Evolutionary conservation across 805 yeast species (phyloP).

Genomic region (Myxozyma udenii): DNA sequence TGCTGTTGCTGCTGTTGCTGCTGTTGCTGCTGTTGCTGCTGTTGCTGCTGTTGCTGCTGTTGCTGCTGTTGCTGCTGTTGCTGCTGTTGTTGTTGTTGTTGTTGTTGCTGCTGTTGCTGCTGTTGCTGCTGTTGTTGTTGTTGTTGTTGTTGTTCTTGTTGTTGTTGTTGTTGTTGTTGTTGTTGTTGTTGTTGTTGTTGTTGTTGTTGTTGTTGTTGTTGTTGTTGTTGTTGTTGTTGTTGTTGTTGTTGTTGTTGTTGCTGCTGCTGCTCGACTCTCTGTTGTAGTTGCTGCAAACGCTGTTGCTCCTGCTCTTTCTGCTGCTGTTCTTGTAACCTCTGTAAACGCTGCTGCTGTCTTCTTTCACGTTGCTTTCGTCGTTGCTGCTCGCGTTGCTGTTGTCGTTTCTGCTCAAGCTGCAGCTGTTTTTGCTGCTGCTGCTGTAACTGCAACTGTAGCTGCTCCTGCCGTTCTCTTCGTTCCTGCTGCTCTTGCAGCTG

Average conservation of each 20-base stretch:
- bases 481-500: constrained; percentile 14
- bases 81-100: too few relatives aligned
- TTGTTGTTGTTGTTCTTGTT: too few relatives aligned
- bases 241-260: not conserved
- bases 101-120: too few relatives aligned
- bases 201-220: not conserved
- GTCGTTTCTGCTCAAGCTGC: not conserved
- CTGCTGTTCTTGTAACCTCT: not conserved
- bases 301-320: not conserved
- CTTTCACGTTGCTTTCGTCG: not conserved
- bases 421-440: constrained; percentile 2
- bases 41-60: constrained; percentile 8
- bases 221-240: not conserved
- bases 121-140: too few relatives aligned
- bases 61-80: constrained; percentile 4
- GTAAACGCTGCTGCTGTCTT: not conserved
- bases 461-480: too few relatives aligned
- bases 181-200: not conserved
- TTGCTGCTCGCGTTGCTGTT: not conserved
- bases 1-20: not conserved
- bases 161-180: not conserved
- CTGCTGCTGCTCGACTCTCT: constrained; percentile 4
- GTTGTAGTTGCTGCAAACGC: too few relatives aligned
- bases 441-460: constrained; percentile 2
- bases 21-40: constrained; percentile 3